phyloP scores from a whole-genome alignment of 1,284 basidiomycete genomes.

The Somion occarium region DNA sequence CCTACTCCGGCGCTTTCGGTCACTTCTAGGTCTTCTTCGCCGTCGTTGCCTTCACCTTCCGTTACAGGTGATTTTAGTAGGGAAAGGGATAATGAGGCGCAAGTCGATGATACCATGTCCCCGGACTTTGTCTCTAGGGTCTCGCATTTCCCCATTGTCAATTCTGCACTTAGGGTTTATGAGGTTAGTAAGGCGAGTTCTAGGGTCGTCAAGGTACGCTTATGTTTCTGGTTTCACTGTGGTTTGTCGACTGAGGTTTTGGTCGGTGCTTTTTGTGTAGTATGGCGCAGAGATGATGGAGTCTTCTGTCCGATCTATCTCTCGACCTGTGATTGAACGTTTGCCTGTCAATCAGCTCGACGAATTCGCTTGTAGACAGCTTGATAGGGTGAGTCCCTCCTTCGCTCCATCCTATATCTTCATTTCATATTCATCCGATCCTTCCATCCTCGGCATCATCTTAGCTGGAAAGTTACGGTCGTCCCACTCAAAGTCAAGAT shows the following conservation, averaged over 20 bases:
- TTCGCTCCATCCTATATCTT: slow-evolving; percentile 11
- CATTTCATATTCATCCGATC: not conserved
- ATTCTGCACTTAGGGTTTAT: slow-evolving; percentile 67
- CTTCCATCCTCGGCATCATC: not conserved
- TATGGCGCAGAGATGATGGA: slow-evolving; percentile 89
- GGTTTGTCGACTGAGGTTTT: slow-evolving; percentile 5
- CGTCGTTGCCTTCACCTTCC: slow-evolving; percentile 26
- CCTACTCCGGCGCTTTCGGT: slow-evolving; percentile 33
- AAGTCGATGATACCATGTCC: not conserved
- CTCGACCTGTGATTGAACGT: slow-evolving; percentile 79
- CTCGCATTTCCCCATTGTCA: slow-evolving; percentile 53
- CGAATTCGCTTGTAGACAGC: slow-evolving; percentile 82
- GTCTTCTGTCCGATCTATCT: slow-evolving; percentile 78
- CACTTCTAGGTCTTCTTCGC: slow-evolving; percentile 29
- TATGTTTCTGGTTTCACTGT: not conserved
- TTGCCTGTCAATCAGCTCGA: slow-evolving; percentile 78
- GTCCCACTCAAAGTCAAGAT: not conserved
- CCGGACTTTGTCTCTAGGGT: slow-evolving; percentile 47
- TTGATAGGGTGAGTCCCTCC: slow-evolving; percentile 63
- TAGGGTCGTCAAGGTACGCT: slow-evolving; percentile 67
- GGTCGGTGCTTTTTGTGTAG: slow-evolving; percentile 43
- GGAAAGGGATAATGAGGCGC: not conserved
- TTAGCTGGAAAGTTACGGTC: slow-evolving; percentile 1
- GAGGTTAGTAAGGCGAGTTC: slow-evolving; percentile 77
- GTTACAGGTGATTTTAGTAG: slow-evolving; percentile 14